Base-by-base conservation (phyloP, 805 yeast genomes). In the Cyberlindnera americana region DNA sequence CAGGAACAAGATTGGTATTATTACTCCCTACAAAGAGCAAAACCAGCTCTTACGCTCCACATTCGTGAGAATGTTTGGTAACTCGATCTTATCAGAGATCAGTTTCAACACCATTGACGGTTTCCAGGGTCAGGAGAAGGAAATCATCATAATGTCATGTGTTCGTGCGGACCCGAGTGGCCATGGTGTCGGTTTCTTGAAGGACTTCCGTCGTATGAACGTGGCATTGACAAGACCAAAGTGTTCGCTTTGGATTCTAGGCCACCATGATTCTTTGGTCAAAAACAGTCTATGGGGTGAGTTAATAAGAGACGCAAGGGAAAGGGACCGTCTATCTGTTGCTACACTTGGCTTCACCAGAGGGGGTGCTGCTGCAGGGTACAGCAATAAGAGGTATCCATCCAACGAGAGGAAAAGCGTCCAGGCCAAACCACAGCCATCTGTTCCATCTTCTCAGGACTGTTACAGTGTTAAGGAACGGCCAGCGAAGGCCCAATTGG, bases 61-160 rank as follows among this genome's bases (percentile, higher is more conserved):
- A 1, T 91, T 93, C 53, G 59, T 65, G 6, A 65, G 67, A 13
- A 66, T 66, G 38, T 83, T 74, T 53, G 98, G 98, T 10, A 66
- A 66, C 3, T 55, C 66, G 4, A 82, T 91, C 24, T 59, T 73
- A 15, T 70, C 75, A 22, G 81, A 76, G 38, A 78, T 95, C 35
- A 95, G 86, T 56, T 89, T 93, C 64, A 89, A 90, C 56, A 88
- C 99, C 0, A 89, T 93, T 44, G 99, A 93, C 71, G 99, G 98
- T 1, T 93, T 90, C 59, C 99, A 89, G 66, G 97, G 96, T 48
- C 98, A 93, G 62, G 99, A 93, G 58, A 93, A 91, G 61, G 97
- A 91, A 47, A 78, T 93, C 33, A 87, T 93, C 46, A 76, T 93
- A 35, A 82, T 93, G 70, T 89, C 98, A 0, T 91, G 98, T 76